These are phyloP conservation scores for Mycena sp. DNA, from an alignment of 1,284 basidiomycete species.

Conservation along the genomic window DNA sequence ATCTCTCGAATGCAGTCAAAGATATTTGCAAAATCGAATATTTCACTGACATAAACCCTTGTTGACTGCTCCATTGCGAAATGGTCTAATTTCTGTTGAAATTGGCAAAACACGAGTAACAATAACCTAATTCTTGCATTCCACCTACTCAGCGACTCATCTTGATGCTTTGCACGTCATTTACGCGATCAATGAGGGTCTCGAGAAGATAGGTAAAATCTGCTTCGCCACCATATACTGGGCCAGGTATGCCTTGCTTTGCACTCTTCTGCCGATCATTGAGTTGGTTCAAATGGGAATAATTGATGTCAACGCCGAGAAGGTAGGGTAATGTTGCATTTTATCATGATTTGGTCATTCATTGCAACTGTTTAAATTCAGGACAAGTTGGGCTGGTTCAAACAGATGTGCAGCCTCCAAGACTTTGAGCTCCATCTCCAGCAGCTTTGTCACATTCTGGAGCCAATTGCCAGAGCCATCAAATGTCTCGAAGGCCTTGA, in stretches of 20 bases:
- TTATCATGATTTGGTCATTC: background rate
- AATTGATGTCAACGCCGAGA: background rate
- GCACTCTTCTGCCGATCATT: conserved; percentile 32
- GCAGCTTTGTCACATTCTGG: conserved; percentile 18
- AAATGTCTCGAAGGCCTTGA: conserved; percentile 24
- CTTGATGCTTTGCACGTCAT: conserved; percentile 25
- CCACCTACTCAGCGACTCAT: conserved; percentile 27
- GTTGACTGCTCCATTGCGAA: background rate
- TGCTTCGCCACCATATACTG: conserved; percentile 40
- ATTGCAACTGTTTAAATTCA: background rate
- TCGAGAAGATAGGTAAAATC: conserved; percentile 40
- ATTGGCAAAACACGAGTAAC: conserved; percentile 26
- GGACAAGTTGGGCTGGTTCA: conserved; percentile 7
- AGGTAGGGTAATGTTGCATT: no score
- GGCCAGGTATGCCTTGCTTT: conserved; percentile 32
- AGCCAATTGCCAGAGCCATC: conserved; percentile 23
- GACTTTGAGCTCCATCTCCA: conserved; percentile 17
- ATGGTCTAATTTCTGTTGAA: background rate
- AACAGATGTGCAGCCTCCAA: background rate
- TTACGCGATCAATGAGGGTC: conserved; percentile 23
- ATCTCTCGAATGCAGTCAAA: conserved; percentile 34
- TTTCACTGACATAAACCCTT: conserved; percentile 27
- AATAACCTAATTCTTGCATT: conserved; percentile 38
- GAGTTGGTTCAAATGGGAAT: conserved; percentile 11
- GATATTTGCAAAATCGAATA: conserved; percentile 37